Base-by-base conservation (phyloP, 2,329 filamentous ascomycete genomes). In the Sporothrix schenckii region DNA sequence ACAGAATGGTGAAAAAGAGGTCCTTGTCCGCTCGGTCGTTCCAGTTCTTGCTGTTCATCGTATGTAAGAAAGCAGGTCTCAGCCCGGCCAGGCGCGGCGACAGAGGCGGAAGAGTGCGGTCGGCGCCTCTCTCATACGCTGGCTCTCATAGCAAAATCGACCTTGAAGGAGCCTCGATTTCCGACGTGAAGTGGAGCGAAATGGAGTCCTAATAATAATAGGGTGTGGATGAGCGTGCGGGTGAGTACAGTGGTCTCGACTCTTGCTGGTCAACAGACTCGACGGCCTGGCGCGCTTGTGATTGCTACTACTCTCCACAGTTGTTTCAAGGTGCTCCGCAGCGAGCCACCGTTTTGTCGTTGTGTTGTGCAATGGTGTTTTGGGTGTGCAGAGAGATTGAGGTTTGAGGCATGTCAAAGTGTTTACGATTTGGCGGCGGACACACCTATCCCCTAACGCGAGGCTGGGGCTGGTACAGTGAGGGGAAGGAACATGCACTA, bases 1-100 rank as follows among this genome's bases (percentile, higher is more conserved):
- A 86, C 52, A 88, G 78, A 71, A 89, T 88, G 68, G 86, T 87
- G 75, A 88, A 88, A 80, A 88, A 88, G 61, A 89, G 80, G 76
- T 89, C 87, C 76, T 87, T 87, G 75, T 89, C 86, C 72, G 87
- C 87, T 71, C 85, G 82, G 75, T 88, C 86, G 75, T 84, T 86
- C 86, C 86, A 88, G 76, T 86, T 87, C 80, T 87, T 88, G 63
- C 63, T 66, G 78, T 81, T 86, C 79, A 69, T 69, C 53, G 16
- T 60, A 47, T 19, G 49, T 21, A 49, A n/a, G 19, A 11, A n/a
- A 21, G 39, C 54, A 58, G 30, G 16, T 19, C 47, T 50, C 49
- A 61, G n/a, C 34, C 58, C 41, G 19, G 39, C 58, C 49, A 21
- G 49, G 49, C 49, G 19, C 19, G 19, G 49, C 49, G 19, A 21